Evolutionary conservation across 208 protist species (phyloP), one percentile per base, ranked within the genome.

Genomic region (Trypanosoma vivax): DNA sequence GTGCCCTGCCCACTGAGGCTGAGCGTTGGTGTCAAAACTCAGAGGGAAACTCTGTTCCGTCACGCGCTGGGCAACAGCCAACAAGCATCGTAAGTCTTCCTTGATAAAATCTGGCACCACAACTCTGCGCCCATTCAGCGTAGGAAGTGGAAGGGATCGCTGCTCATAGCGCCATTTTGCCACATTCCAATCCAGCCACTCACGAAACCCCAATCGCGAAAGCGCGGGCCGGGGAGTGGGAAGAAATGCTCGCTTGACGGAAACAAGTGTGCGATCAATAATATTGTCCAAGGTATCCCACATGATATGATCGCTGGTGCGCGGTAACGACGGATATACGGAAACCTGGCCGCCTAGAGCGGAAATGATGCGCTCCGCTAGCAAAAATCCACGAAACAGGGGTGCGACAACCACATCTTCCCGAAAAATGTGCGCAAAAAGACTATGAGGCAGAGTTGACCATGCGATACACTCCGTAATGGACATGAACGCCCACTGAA

Each of bases 401-500:
- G 86, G 83, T 1, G 95, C 94, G 2, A 99, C 86, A n/a, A 99
- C 89, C 5, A 99, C 67, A 72, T 99, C 98, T 57, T 93, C 79
- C 41, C 86, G 82, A 58, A 94, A 96, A 45, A 96, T 64, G 30
- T 76, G 73, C 9, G 79, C 76, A 68, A 89, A 96, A 13, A 79
- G 61, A 14, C 73, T 19, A 16, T 83, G 71, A 11, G 88, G 83
- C 13, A 98, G 64, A 3, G 93, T 79, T 31, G 90, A 97, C 97
- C 97, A 99, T 18, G 97, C 97, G 48, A 99, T 99, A 19, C 95
- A 98, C 68, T 99, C 98, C 0, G 96, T 98, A 33, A 99, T 87
- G 13, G 95, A 94, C 5, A 97, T 98, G 56, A 99, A 98, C 47
- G 98, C 98, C 97, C 97, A 99, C 69, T 99, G 98, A 19, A 99